Percentiles rank a stretch among this genome's conserved stretches.
Conservation (phyloP, 1,284 basidiomycete species). For the Melampsora larici-populina region DNA sequence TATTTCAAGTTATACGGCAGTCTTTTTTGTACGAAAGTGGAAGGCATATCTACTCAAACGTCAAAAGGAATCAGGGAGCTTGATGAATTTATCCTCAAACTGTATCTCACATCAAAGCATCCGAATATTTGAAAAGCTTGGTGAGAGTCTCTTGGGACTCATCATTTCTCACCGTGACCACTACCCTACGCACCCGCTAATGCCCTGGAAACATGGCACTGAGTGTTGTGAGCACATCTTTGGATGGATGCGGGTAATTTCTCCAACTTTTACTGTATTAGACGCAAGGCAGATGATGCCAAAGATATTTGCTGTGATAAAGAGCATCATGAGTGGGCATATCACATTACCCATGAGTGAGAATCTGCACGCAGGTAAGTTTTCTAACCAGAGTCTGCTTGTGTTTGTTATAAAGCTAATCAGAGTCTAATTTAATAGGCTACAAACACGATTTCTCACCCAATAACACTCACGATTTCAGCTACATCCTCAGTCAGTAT, state of each 20-base stretch:
- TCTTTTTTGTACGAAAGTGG: no score
- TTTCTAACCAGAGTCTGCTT: not conserved
- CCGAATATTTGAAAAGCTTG: not conserved
- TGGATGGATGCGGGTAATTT: no score
- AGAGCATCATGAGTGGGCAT: conserved; percentile 15
- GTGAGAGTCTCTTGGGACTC: conserved; percentile 18
- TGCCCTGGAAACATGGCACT: conserved; percentile 4
- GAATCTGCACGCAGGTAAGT: conserved; percentile 4
- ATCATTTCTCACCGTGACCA: no score
- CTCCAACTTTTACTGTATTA: no score
- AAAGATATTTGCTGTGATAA: not conserved
- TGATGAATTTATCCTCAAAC: conserved; percentile 8
- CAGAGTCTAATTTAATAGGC: not conserved
- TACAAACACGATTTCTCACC: no score
- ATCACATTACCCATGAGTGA: not conserved
- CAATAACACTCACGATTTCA: not conserved
- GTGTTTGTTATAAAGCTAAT: not conserved
- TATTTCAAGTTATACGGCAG: not conserved
- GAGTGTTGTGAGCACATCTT: not conserved
- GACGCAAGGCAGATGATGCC: no score
- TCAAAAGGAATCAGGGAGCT: not conserved
- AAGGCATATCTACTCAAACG: not conserved
- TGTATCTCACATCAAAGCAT: conserved; percentile 19
- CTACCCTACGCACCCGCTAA: no score
- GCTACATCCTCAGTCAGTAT: not conserved